phyloP scores from a whole-genome alignment of 495 filamentous ascomycete species.

The Cercophora scortea region DNA sequence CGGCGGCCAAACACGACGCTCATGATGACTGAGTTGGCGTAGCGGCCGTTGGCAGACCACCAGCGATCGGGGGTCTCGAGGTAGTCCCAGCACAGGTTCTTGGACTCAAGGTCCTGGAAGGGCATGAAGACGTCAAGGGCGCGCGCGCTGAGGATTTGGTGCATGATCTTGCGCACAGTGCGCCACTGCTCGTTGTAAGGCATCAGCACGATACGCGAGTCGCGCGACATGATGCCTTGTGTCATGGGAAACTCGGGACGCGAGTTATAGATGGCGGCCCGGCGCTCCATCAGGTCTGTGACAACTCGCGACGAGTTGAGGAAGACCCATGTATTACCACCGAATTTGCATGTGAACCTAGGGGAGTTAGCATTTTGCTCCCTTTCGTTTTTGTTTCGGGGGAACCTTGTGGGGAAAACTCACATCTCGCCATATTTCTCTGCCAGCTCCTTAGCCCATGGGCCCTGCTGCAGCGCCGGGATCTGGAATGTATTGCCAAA shows the following conservation, averaged over 20 bases:
- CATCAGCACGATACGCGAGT: constrained; percentile 16
- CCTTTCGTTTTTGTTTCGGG: too few relatives aligned
- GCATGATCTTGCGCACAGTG: constrained; percentile 28
- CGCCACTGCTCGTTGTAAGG: constrained; percentile 21
- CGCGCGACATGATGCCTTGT: constrained; percentile 18
- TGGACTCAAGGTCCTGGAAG: constrained; percentile 13
- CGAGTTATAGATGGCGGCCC: constrained; percentile 20
- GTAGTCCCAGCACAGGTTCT: constrained; percentile 23
- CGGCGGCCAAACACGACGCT: constrained; percentile 12
- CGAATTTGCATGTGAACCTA: background rate
- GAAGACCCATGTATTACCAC: constrained; percentile 21
- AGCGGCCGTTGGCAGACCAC: constrained; percentile 12
- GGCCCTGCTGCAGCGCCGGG: constrained; percentile 52
- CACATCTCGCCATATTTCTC: constrained; percentile 62
- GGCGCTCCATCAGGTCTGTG: constrained; percentile 22
- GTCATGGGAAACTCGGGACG: constrained; percentile 19
- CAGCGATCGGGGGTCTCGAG: constrained; percentile 25
- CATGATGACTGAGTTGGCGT: constrained; percentile 19
- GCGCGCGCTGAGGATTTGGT: constrained; percentile 21
- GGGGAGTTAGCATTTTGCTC: background rate
- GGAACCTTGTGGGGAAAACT: too few relatives aligned
- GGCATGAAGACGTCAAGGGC: constrained; percentile 19
- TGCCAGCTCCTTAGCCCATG: constrained; percentile 54
- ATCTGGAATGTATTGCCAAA: constrained; percentile 62
- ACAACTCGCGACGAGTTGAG: constrained; percentile 28